Evolutionary conservation across 768 basidiomycete genomes (phyloP), one percentile per base, ranked within the genome.

Genomic region (Hygrophorus pudorinus): DNA sequence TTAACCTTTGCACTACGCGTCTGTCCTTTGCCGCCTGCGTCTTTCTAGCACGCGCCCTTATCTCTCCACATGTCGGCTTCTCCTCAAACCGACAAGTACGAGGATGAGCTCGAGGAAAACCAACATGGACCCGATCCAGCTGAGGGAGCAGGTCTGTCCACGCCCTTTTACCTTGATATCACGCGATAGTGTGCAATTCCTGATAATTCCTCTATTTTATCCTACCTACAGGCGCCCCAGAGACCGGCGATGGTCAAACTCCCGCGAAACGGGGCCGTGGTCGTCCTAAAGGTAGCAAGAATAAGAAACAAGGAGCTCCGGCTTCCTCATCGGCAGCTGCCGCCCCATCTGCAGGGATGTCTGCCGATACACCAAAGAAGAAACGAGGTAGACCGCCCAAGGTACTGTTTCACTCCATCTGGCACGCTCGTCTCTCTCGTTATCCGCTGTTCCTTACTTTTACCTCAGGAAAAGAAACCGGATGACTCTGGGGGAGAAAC

Each of bases 231-330:
- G 14, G 11, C 14, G 29, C 28, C n/a, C 24, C 56, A 65, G 69
- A 66, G 57, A 60, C 66, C 49, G 57, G 70, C 47, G 63, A 68
- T 47, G 54, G 64, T 16, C 59, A 56, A 45, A 42, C 64, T 36
- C 70, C 75, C 33, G 53, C 58, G 49, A 92, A 89, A 68, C 80
- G 90, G 56, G 79, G 85, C 56, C 76, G 91, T 38, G 91, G 91
- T 43, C 79, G 91, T 52, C 91, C 91, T 48, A 88, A 82, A 62
- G 90, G 90, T 54, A 87, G 85, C 64, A 92, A 86, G 68, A 76
- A 79, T 62, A 71, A 78, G 68, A 73, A 72, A 50, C 46, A 57
- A 31, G n/a, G 40, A 8, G 51, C 56, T 48, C 56, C 57, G 37
- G 46, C 62, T 6, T 29, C 43, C 3, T 12, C 20, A 39, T n/a